phyloP scores from a whole-genome alignment of 2,329 filamentous ascomycete genomes.

The Cladobotryum protrusum region DNA sequence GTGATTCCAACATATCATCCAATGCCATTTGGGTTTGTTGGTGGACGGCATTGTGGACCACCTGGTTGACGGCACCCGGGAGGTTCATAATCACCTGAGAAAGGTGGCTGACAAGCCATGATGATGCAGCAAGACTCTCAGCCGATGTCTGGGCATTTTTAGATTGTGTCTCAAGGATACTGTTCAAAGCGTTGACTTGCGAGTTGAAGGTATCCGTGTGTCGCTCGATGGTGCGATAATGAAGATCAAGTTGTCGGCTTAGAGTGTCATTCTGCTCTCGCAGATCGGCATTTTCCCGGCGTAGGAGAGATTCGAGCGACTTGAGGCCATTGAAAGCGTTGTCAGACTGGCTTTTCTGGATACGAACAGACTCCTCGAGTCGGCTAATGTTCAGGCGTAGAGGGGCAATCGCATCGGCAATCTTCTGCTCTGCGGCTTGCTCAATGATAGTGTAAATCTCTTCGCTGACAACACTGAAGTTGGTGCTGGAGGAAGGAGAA shows the following conservation, averaged over 20 bases:
- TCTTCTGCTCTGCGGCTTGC: conserved; percentile 25
- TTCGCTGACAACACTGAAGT: conserved; percentile 14
- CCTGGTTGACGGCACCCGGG: conserved; percentile 20
- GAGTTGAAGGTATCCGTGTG: conserved; percentile 14
- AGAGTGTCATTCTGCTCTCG: conserved; percentile 21
- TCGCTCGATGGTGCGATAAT: conserved; percentile 17
- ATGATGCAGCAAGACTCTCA: conserved; percentile 18
- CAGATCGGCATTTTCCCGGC: conserved; percentile 14
- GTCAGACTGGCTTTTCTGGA: not conserved
- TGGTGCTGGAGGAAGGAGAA: not conserved
- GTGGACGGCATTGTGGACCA: conserved; percentile 19
- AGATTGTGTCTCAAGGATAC: conserved; percentile 17
- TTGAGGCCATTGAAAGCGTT: not conserved
- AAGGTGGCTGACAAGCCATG: conserved; percentile 18
- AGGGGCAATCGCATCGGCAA: conserved; percentile 25
- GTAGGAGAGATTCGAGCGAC: conserved; percentile 5
- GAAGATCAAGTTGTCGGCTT: conserved; percentile 22
- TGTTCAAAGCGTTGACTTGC: conserved; percentile 15
- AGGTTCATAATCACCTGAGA: conserved; percentile 21
- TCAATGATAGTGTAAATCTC: conserved; percentile 25
- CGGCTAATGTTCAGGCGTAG: conserved; percentile 22
- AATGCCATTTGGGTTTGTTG: conserved; percentile 18
- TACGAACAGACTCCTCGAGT: conserved; percentile 13
- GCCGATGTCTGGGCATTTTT: conserved; percentile 10
- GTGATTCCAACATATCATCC: conserved; percentile 16